phyloP scores from a whole-genome alignment of 345 rosid species.

The Acer saccharum region DNA sequence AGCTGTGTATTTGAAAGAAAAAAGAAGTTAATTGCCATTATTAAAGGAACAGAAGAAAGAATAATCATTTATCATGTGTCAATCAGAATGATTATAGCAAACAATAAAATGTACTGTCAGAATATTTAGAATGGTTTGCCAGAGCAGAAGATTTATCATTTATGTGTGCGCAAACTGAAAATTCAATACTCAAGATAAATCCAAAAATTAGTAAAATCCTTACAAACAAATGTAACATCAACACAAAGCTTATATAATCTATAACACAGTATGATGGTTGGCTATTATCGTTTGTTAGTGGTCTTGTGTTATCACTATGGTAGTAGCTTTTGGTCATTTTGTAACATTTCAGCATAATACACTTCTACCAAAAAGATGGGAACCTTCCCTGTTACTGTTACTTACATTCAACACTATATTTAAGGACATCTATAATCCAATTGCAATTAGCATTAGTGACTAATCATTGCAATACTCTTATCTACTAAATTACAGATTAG shows the following conservation, averaged over 20 bases:
- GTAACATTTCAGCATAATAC: neutral
- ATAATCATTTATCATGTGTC: neutral
- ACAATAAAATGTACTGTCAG: neutral
- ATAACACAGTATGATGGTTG: neutral
- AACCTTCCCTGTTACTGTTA: neutral
- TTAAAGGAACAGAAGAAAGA: neutral
- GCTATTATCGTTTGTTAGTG: neutral
- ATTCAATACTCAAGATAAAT: neutral
- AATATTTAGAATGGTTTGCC: neutral
- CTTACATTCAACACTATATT: neutral
- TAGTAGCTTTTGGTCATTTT: neutral
- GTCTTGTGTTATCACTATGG: neutral
- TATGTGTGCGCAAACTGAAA: neutral
- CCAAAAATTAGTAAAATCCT: neutral
- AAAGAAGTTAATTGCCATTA: neutral
- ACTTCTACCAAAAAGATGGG: neutral
- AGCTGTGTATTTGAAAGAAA: neutral
- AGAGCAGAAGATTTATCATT: neutral
- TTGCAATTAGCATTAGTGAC: neutral
- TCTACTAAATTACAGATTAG: neutral
- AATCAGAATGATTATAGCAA: neutral
- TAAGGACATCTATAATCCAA: neutral
- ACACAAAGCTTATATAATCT: neutral
- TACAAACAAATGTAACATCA: neutral
- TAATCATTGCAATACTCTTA: neutral